phyloP scores from a whole-genome alignment of 371 early-diverging fungal species.

The Actinomortierella wolfii region DNA sequence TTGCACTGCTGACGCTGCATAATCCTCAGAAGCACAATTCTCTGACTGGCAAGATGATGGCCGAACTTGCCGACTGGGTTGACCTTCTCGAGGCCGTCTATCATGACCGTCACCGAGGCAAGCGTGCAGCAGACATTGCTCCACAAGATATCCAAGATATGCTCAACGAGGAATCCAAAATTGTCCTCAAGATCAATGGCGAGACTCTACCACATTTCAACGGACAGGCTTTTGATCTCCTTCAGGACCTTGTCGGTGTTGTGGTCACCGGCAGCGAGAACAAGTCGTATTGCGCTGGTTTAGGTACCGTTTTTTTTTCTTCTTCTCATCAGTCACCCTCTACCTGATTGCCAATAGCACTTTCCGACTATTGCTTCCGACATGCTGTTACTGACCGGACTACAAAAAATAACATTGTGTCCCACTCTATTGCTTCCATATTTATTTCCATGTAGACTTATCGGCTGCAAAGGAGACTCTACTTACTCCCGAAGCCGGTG shows the following conservation, averaged over 20 bases:
- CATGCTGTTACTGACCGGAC: no score
- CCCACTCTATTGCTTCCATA: no score
- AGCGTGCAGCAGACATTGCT: neutral
- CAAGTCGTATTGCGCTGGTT: constrained; percentile 67
- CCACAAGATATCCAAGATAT: neutral
- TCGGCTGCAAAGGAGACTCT: constrained; percentile 55
- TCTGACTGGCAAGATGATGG: constrained; percentile 77
- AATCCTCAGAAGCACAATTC: constrained; percentile 68
- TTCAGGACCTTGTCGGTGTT: constrained; percentile 51
- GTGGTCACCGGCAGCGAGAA: constrained; percentile 57
- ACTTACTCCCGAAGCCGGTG: constrained; percentile 48
- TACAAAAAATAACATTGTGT: no score
- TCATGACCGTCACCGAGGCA: neutral
- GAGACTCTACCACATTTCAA: constrained; percentile 14
- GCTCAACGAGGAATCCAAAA: constrained; percentile 8
- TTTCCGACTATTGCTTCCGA: no score
- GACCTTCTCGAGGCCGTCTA: constrained; percentile 49
- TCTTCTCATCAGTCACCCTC: neutral
- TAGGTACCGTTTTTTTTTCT: no score
- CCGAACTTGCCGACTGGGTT: constrained; percentile 60
- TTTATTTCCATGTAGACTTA: constrained; percentile 47
- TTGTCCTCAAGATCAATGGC: constrained; percentile 25
- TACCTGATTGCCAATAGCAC: no score
- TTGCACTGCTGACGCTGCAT: constrained; percentile 53
- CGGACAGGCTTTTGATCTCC: constrained; percentile 4